Base-by-base conservation (phyloP, 169 alveolate genomes). In the Plasmodium blacklocki region DNA sequence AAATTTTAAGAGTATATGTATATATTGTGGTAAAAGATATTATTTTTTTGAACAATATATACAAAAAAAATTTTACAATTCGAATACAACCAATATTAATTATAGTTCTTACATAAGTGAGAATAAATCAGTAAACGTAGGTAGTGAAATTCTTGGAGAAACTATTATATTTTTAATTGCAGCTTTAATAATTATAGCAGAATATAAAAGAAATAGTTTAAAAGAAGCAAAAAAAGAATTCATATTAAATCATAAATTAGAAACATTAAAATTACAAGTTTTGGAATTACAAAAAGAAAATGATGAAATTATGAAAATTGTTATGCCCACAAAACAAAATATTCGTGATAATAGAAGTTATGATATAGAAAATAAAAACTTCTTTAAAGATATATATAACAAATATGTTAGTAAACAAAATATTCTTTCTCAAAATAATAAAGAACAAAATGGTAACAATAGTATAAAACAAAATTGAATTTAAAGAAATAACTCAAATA, bases 91-190 rank as follows among this genome's bases (percentile, higher is more conserved):
- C 23, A 71, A 85, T 73, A 86, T 85, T 47, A 85, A 94, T 52
- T 91, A 93, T 26, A 93, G 92, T 29, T 92, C 95, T 19, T 88
- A 74, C 74, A 73, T 94, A 43, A 90, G 95, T 39, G 95, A 89
- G 29, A 94, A 78, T 49, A 89, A 89, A 43, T 94, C 96, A 9
- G 96, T 94, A 9, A 92, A 88, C 29, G 93, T 94, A 60, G 96
- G 96, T n/a, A 92, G 95, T 47, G 96, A 94, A 72, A 58, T 94
- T 12, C 72, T 94, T 1, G 96, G 96, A 23, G 96, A 94, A 47
- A 50, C 92, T 43, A 75, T 94, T 7, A 88, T 94, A 2, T 94
- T 94, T 23, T 62, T 83, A 14, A 86, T 91, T 47, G 96, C 96
- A 14, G 94, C 96, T 15, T 50, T 91, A 56, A 74, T 94, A 3